Evolutionary conservation across 2,329 filamentous ascomycete species (phyloP).

Genomic region (Blastomyces gilchristii): DNA sequence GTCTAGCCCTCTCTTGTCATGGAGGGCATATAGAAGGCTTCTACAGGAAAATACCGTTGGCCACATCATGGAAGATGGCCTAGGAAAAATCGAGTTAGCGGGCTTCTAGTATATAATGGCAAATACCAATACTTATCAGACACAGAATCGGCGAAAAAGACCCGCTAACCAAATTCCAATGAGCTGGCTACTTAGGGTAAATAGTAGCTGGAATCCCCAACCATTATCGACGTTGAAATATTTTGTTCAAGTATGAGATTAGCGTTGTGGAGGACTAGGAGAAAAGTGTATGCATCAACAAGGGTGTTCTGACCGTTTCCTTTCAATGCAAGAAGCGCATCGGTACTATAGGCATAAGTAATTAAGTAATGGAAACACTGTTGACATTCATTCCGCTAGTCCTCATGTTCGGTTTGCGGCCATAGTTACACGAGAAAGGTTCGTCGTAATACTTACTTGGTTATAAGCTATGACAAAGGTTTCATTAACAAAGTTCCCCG

Average conservation of each 20-base stretch:
- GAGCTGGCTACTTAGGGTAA: constrained; percentile 31
- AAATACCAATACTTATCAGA: constrained; percentile 25
- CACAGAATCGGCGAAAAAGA: constrained; percentile 55
- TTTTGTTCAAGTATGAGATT: constrained; percentile 11
- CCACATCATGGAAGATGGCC: constrained; percentile 57
- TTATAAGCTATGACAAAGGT: constrained; percentile 54
- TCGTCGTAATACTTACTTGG: constrained; percentile 48
- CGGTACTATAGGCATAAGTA: constrained; percentile 19
- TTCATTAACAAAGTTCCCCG: constrained; percentile 13
- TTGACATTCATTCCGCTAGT: not conserved
- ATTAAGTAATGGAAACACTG: constrained; percentile 21
- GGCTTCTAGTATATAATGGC: not conserved
- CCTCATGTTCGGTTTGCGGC: not conserved
- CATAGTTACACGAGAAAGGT: not conserved
- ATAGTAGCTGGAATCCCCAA: constrained; percentile 21
- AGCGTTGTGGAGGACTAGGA: not conserved
- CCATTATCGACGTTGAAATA: constrained; percentile 19
- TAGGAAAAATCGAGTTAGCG: constrained; percentile 10
- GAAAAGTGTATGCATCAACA: not conserved
- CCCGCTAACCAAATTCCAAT: constrained; percentile 54
- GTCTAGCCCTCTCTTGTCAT: constrained; percentile 48
- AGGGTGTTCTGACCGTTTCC: constrained; percentile 16
- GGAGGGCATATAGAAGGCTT: constrained; percentile 59
- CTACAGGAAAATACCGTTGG: constrained; percentile 54
- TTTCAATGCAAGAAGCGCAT: constrained; percentile 21